Evolutionary conservation across 805 yeast genomes (phyloP), one percentile per base, ranked within the genome.

Genomic region (Metschnikowia proteae): DNA sequence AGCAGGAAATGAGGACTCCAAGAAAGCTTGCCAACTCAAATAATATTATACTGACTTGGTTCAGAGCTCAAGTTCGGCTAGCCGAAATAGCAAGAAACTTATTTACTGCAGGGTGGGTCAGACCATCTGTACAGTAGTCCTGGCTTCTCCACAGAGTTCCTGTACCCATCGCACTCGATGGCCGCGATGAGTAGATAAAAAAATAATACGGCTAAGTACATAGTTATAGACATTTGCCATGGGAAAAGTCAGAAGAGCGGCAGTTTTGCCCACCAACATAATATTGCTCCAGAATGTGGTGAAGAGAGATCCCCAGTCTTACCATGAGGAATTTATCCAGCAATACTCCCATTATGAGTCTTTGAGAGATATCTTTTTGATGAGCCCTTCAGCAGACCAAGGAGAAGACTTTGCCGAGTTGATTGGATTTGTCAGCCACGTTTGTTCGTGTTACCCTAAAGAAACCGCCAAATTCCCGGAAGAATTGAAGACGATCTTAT

Each of bases 261-360:
- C 97, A 40, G 78, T 91, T 49, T 74, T 92, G 63, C 98, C 98
- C 8, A 87, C 90, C 17, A 94, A 94, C 68, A 86, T 94, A 63
- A 91, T 95, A 34, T 73, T 92, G 53, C 71, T 94, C 51, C 99
- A 94, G 70, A 94, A 94, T 66, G 76, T 94, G 55, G 96, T 94
- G 7, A 85, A 91, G 58, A 78, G 97, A 60, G 99, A 94, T 65
- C 97, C 99, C 2, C 86, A 80, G 58, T 91, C 98, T 0, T 94
- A 94, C 65, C 82, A 82, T 51, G 99, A 94, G 67, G 99, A 94
- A 67, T 94, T 94, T 66, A 66, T 86, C 35, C 94, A 90, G 60
- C 99, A 94, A 64, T 89, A 85, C 64, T 81, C 94, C 45, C 98
- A 94, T 66, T 94, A 94, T 67, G 90, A 86, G 63, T 87, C 98